A percentile compares a stretch with the other conserved stretches of the same genome.
phyloP scores from a whole-genome alignment of 2,329 filamentous ascomycete genomes.

The Penicillium sp. region DNA sequence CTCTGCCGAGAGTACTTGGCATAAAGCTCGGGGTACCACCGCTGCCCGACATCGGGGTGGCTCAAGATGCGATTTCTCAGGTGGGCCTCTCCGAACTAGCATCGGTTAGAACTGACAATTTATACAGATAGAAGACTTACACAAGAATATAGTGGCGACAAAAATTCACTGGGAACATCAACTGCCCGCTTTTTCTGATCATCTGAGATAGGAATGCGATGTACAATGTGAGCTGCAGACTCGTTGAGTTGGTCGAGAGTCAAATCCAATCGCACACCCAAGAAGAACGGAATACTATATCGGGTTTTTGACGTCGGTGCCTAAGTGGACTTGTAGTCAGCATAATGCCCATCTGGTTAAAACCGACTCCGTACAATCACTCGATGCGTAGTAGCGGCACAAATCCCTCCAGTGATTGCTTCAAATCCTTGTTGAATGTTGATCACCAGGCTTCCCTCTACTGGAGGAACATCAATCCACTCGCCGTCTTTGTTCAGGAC shows the following conservation, averaged over 20 bases:
- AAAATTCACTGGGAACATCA: constrained; percentile 39
- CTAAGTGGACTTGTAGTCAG: constrained; percentile 7
- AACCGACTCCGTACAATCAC: constrained; percentile 28
- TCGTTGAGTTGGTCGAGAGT: constrained; percentile 47
- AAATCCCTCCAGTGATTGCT: constrained; percentile 57
- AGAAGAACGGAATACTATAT: constrained; percentile 58
- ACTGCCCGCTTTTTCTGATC: constrained; percentile 33
- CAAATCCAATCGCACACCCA: constrained; percentile 52
- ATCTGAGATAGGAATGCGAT: constrained; percentile 30
- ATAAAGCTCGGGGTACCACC: constrained; percentile 38
- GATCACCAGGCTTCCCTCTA: constrained; percentile 47
- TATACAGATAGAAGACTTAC: constrained; percentile 20
- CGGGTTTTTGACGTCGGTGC: constrained; percentile 31
- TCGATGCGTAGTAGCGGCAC: constrained; percentile 44
- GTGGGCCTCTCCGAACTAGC: constrained; percentile 39
- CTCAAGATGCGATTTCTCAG: constrained; percentile 38
- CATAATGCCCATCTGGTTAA: neutral
- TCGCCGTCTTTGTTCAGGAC: constrained; percentile 48
- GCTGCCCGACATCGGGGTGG: constrained; percentile 37
- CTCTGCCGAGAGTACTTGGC: constrained; percentile 28
- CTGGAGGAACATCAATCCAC: constrained; percentile 48
- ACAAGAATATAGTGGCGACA: constrained; percentile 37
- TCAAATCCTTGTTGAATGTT: constrained; percentile 57
- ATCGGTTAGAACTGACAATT: neutral
- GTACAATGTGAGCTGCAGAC: constrained; percentile 34